Evolutionary conservation across 345 rosid genomes (phyloP).

Genomic region (Garcia nutans): DNA sequence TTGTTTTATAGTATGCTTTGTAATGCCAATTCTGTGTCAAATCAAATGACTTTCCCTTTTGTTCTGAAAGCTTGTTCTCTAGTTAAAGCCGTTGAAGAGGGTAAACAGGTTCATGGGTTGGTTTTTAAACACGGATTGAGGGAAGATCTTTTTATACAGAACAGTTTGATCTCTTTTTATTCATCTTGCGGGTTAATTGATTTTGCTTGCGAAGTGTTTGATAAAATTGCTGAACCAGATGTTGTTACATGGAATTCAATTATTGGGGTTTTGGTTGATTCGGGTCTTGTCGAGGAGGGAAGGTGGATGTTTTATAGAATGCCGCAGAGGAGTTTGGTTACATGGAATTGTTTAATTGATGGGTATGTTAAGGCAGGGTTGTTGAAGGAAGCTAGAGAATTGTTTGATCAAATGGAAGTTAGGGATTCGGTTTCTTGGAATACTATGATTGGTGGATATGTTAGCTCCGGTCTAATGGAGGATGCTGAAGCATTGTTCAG

Average conservation of each 20-base stretch:
- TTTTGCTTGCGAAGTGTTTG: constrained; percentile 7
- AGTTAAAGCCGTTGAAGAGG: constrained; percentile 11
- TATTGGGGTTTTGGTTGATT: constrained; percentile 11
- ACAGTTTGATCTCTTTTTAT: constrained; percentile 18
- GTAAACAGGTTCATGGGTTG: constrained; percentile 18
- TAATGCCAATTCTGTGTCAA: no score
- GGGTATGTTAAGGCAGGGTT: constrained; percentile 12
- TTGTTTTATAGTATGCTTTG: constrained; percentile 15
- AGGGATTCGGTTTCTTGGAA: constrained; percentile 21
- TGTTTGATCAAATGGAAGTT: constrained; percentile 14
- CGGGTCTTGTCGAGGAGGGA: constrained; percentile 10
- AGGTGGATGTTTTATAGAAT: constrained; percentile 16
- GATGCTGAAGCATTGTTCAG: constrained; percentile 10
- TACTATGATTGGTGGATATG: constrained; percentile 20
- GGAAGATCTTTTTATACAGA: constrained; percentile 18
- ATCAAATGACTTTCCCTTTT: neutral
- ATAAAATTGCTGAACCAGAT: constrained; percentile 12
- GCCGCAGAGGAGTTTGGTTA: constrained; percentile 15
- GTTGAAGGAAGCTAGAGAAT: constrained; percentile 8
- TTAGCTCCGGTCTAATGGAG: constrained; percentile 8
- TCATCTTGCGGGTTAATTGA: constrained; percentile 8
- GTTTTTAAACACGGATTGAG: constrained; percentile 22
- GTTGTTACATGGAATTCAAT: constrained; percentile 17
- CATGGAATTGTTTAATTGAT: constrained; percentile 28
- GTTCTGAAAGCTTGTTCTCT: constrained; percentile 18